These are phyloP conservation scores for Hypoxylon rickii DNA, from an alignment of 495 filamentous ascomycete species.

Conservation along the genomic window DNA sequence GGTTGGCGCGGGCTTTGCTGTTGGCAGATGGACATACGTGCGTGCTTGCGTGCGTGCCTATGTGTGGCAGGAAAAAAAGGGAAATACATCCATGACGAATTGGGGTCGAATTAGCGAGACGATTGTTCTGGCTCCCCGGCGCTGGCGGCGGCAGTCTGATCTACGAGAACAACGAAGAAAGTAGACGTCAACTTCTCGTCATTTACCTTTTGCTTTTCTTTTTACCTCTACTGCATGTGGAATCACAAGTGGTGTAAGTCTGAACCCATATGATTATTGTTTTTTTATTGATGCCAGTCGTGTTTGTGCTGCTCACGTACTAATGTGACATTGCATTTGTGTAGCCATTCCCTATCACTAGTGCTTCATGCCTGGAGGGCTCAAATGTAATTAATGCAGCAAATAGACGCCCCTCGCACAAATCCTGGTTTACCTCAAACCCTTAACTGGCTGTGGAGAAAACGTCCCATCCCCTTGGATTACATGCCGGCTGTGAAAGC, in stretches of 20 bases:
- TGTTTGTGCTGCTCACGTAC: slow-evolving; percentile 8
- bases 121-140: too few relatives aligned
- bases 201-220: background rate
- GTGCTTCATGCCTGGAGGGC: slow-evolving; percentile 5
- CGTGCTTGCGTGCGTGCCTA: too few relatives aligned
- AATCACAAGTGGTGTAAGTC: slow-evolving; percentile 19
- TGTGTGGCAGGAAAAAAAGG: background rate
- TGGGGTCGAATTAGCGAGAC: slow-evolving; percentile 27
- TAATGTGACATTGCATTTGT: slow-evolving; percentile 27
- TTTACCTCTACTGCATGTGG: background rate
- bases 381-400: slow-evolving; percentile 9
- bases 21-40: too few relatives aligned
- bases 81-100: slow-evolving; percentile 11
- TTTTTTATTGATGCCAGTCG: slow-evolving; percentile 12
- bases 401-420: slow-evolving; percentile 5
- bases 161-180: background rate
- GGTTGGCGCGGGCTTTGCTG: background rate
- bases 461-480: slow-evolving; percentile 17
- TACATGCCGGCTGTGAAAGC: slow-evolving; percentile 49
- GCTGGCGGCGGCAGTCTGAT: too few relatives aligned
- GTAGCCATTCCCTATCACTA: slow-evolving; percentile 8
- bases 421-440: slow-evolving; percentile 2
- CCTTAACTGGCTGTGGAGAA: background rate
- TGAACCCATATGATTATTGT: background rate
- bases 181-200: background rate